Percentiles rank a stretch among this genome's conserved stretches.
phyloP scores from a whole-genome alignment of 176 grass and related monocot genomes.

The Calamus simplicifolius region DNA sequence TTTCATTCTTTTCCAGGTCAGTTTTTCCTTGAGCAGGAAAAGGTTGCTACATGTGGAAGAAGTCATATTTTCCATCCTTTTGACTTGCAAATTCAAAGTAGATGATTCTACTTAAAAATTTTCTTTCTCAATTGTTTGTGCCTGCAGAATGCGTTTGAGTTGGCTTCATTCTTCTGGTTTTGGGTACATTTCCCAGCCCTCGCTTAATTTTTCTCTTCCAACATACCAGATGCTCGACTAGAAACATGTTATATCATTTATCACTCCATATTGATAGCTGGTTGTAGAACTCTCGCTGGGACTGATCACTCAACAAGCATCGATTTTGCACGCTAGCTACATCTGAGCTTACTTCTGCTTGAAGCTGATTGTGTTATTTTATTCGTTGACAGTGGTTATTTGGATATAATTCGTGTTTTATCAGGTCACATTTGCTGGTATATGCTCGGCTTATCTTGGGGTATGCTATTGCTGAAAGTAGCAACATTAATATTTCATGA shows the following conservation, averaged over 20 bases:
- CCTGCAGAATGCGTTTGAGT: conserved; percentile 90
- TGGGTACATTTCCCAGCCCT: conserved; percentile 55
- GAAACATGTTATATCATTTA: no score
- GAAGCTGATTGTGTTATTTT: conserved; percentile 8
- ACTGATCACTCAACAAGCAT: no score
- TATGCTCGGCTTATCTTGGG: conserved; percentile 92
- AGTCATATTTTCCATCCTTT: no score
- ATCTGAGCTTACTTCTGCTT: no score
- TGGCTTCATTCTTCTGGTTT: conserved; percentile 99
- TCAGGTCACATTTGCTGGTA: conserved; percentile 78
- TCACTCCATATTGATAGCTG: no score
- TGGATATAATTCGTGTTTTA: conserved; percentile 94
- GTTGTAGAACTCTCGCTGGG: neutral
- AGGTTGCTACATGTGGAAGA: no score
- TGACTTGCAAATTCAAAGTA: no score
- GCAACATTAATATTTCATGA: no score
- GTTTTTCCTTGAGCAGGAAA: neutral
- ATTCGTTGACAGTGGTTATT: conserved; percentile 83
- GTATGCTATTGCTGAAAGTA: conserved; percentile 24
- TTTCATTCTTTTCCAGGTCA: conserved; percentile 93
- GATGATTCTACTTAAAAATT: neutral
- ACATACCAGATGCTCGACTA: no score
- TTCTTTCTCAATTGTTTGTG: conserved; percentile 21
- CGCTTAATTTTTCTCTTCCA: conserved; percentile 7
- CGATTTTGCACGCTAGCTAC: no score